Evolutionary conservation across 2,329 filamentous ascomycete genomes (phyloP).

Genomic region (Aaosphaeria arxii): DNA sequence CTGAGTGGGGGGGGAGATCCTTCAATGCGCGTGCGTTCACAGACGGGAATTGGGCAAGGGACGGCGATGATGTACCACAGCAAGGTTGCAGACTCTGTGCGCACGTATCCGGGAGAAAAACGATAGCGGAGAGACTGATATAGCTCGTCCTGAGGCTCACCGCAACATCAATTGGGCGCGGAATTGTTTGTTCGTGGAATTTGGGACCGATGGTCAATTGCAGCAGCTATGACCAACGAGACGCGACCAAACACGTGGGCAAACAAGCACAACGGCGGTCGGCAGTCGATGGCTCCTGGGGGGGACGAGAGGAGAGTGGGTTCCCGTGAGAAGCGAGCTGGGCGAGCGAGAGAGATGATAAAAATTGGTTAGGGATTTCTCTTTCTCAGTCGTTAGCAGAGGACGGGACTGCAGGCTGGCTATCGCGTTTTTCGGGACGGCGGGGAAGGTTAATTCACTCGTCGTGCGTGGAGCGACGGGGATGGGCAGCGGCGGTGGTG

Average conservation of each 20-base stretch:
- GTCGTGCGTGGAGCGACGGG: constrained; percentile 2
- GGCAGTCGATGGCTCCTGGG: not conserved
- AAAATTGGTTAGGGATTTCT: too few relatives aligned
- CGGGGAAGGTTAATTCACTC: too few relatives aligned
- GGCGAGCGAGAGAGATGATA: not conserved
- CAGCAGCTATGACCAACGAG: constrained; percentile 18
- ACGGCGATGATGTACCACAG: constrained; percentile 21
- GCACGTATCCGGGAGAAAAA: constrained; percentile 19
- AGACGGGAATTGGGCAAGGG: constrained; percentile 3
- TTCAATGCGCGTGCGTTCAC: constrained; percentile 9
- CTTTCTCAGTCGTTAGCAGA: too few relatives aligned
- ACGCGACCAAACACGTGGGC: constrained; percentile 26
- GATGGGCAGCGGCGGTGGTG: constrained; percentile 12
- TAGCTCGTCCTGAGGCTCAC: constrained; percentile 26
- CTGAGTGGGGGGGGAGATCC: constrained; percentile 2
- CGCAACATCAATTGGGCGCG: constrained; percentile 18
- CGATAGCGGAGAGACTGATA: constrained; percentile 20
- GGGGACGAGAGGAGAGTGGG: not conserved
- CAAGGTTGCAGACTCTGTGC: constrained; percentile 26
- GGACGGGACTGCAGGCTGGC: too few relatives aligned
- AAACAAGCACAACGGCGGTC: constrained; percentile 20
- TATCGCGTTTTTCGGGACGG: too few relatives aligned
- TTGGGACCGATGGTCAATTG: constrained; percentile 12
- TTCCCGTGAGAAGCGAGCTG: not conserved
- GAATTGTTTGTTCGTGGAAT: constrained; percentile 32